Evolutionary conservation across 1,139 yeast genomes (phyloP).

Genomic region (Sugiyamaella novakii): DNA sequence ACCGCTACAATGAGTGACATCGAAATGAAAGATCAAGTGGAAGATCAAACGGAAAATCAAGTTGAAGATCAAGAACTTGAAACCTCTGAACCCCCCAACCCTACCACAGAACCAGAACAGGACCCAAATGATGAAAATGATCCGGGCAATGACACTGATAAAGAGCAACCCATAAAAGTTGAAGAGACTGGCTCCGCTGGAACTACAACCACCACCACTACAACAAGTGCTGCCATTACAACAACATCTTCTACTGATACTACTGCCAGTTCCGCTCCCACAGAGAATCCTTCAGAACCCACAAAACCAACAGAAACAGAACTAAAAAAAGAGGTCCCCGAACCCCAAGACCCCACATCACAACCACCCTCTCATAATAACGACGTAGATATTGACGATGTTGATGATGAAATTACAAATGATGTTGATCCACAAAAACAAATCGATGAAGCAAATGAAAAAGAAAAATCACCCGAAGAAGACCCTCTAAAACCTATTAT

Average conservation of each 20-base stretch:
- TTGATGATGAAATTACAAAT: constrained; percentile 42
- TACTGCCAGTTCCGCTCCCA: constrained; percentile 1
- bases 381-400: constrained; percentile 40
- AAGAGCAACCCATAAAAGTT: constrained; percentile 15
- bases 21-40: constrained; percentile 28
- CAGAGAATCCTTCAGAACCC: background rate
- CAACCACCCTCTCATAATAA: constrained; percentile 19
- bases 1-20: constrained; percentile 30
- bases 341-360: no score
- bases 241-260: no score
- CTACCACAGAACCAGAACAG: constrained; percentile 18
- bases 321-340: no score
- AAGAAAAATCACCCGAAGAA: constrained; percentile 21
- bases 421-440: constrained; percentile 15
- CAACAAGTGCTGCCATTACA: no score
- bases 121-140: constrained; percentile 21
- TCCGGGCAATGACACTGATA: constrained; percentile 22
- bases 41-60: constrained; percentile 2
- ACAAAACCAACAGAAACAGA: background rate
- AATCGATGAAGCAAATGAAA: constrained; percentile 20
- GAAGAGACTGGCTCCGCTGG: background rate
- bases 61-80: constrained; percentile 9
- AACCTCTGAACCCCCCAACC: background rate
- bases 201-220: background rate
- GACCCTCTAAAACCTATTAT: constrained; percentile 32